These are phyloP conservation scores for Claviceps fusiformis DNA, from an alignment of 2,329 filamentous ascomycete species.

Conservation along the genomic window DNA sequence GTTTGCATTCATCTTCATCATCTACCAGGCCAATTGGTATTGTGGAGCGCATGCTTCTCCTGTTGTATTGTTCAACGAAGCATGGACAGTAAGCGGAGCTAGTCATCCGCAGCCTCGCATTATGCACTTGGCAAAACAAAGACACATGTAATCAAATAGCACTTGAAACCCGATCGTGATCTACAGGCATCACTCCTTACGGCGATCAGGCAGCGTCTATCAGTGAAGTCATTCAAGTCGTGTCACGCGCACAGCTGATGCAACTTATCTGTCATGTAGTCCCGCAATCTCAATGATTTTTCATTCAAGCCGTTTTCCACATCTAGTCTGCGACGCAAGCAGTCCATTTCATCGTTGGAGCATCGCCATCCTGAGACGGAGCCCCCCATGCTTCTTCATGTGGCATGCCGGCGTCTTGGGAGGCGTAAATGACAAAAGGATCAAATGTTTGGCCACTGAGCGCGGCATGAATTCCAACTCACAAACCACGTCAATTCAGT, in stretches of 20 bases:
- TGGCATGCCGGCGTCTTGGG: neutral
- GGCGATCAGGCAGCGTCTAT: neutral
- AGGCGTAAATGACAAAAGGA: neutral
- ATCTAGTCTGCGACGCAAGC: neutral
- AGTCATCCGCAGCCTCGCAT: conserved; percentile 1
- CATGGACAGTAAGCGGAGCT: neutral
- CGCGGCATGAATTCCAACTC: neutral
- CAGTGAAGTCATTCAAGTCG: neutral
- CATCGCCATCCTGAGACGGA: too few relatives aligned
- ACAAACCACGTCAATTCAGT: neutral
- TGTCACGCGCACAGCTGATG: neutral
- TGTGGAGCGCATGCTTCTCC: neutral
- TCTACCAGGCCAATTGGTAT: neutral
- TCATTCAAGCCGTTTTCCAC: neutral
- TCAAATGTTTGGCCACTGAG: neutral
- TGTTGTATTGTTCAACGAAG: neutral
- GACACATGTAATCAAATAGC: neutral
- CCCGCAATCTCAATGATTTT: neutral
- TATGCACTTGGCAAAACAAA: neutral
- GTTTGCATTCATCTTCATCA: neutral
- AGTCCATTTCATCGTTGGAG: neutral
- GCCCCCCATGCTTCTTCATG: neutral
- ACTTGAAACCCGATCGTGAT: neutral
- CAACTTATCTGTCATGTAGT: neutral
- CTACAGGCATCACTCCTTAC: neutral